A percentile compares a stretch with the other conserved stretches of the same genome.
Conservation (phyloP, 169 alveolate genomes). For the Cystoisospora suis region DNA sequence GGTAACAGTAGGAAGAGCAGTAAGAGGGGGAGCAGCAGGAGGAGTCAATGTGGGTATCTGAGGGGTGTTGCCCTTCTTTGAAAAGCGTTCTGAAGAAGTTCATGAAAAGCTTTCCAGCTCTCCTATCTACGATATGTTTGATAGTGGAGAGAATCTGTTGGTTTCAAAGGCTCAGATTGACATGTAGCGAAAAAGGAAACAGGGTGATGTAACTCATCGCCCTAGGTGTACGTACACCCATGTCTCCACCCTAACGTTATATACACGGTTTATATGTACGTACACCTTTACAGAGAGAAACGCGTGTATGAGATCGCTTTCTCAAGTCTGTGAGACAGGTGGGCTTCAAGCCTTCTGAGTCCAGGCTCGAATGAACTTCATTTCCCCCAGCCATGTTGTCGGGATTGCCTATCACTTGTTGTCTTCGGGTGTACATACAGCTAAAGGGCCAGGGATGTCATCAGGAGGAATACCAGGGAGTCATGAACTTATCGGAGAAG, state of each 20-base stretch:
- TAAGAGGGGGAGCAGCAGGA: too few relatives aligned
- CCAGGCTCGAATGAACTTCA: background rate
- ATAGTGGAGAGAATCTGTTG: too few relatives aligned
- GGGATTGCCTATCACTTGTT: background rate
- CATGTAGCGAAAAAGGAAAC: too few relatives aligned
- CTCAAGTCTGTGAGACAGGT: too few relatives aligned
- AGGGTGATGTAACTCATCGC: background rate
- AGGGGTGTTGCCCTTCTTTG: too few relatives aligned
- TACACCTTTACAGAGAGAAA: background rate
- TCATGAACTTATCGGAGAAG: background rate
- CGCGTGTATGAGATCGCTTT: background rate
- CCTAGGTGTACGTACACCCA: background rate
- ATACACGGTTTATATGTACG: background rate
- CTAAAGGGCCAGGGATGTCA: background rate
- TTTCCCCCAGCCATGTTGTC: background rate
- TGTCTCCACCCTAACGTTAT: background rate
- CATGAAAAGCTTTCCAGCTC: too few relatives aligned
- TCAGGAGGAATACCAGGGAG: background rate
- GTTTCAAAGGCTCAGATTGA: too few relatives aligned
- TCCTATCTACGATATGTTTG: too few relatives aligned
- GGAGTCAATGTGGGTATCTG: too few relatives aligned
- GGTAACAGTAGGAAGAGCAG: too few relatives aligned
- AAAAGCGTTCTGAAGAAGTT: too few relatives aligned
- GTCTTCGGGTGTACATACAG: background rate
- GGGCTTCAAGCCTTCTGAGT: too few relatives aligned